Percentiles rank a stretch among this genome's conserved stretches.
Evolutionary conservation across 306 rosid genomes (phyloP).

Genomic region (Cicer cuneatum): DNA sequence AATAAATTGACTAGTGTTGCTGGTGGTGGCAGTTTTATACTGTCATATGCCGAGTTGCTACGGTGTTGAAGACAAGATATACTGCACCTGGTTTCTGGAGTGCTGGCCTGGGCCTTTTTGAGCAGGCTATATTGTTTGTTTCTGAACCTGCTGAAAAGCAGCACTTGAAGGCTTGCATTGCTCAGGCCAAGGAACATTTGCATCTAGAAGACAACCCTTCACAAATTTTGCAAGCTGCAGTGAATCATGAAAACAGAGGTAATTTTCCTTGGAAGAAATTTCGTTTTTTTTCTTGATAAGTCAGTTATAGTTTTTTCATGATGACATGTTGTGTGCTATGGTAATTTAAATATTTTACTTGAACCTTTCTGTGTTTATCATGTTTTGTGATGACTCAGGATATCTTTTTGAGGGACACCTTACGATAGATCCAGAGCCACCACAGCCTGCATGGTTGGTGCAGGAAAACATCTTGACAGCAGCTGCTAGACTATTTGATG

Average conservation of each 20-base stretch:
- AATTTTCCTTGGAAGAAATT: conserved; percentile 10
- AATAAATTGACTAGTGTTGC: conserved; percentile 27
- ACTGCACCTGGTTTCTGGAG: conserved; percentile 90
- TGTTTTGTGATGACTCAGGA: conserved; percentile 54
- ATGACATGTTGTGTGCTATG: conserved; percentile 9
- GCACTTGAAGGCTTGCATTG: conserved; percentile 62
- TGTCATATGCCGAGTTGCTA: conserved; percentile 77
- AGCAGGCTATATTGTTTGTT: conserved; percentile 58
- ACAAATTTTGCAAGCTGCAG: conserved; percentile 45
- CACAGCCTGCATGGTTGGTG: conserved; percentile 92
- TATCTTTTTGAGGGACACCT: conserved; percentile 97
- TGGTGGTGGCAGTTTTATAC: conserved; percentile 62
- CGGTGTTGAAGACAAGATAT: conserved; percentile 80
- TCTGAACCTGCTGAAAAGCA: conserved; percentile 67
- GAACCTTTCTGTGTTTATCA: not conserved
- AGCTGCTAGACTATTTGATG: conserved; percentile 71
- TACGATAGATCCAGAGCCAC: conserved; percentile 91
- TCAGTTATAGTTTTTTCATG: conserved; percentile 22
- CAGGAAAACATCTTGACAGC: conserved; percentile 72
- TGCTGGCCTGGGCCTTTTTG: conserved; percentile 80
- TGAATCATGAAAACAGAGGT: conserved; percentile 60
- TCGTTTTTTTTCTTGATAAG: not conserved
- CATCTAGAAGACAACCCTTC: conserved; percentile 60
- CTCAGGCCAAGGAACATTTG: conserved; percentile 74
- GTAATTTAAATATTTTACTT: not conserved